Percentiles rank a stretch among this genome's conserved stretches.
Conservation (phyloP, 2,329 filamentous ascomycete genomes). For the Aureobasidium sp. region DNA sequence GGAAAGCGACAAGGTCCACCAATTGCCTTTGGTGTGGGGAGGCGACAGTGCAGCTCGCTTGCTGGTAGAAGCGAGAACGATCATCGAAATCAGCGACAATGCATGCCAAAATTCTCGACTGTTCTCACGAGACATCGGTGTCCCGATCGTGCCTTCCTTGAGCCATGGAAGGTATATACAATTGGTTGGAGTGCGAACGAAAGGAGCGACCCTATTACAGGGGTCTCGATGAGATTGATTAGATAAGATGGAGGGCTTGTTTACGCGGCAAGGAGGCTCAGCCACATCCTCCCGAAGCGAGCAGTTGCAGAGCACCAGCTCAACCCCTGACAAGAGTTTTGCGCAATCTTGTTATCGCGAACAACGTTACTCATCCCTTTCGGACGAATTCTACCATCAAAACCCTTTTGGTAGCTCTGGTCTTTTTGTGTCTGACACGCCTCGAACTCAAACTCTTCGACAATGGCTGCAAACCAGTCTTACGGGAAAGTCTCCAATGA, state of each 20-base stretch:
- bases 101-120: not conserved
- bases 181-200: no score
- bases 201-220: not conserved
- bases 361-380: not conserved
- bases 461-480: slow-evolving; percentile 1
- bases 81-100: not conserved
- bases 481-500: not conserved
- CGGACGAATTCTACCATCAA: not conserved
- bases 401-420: not conserved
- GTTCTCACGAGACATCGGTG: not conserved
- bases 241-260: not conserved
- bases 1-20: not conserved
- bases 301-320: not conserved
- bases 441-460: not conserved
- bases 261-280: not conserved
- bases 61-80: not conserved
- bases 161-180: no score
- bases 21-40: not conserved
- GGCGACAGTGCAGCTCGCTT: not conserved
- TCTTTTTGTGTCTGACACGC: not conserved
- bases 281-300: not conserved
- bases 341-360: not conserved
- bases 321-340: not conserved
- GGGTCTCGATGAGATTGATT: not conserved
- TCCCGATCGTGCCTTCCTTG: no score